A percentile compares a stretch with the other conserved stretches of the same genome.
These are phyloP conservation scores for Hypomyces rosellus DNA, from an alignment of 2,329 filamentous ascomycete species.

Conservation along the genomic window DNA sequence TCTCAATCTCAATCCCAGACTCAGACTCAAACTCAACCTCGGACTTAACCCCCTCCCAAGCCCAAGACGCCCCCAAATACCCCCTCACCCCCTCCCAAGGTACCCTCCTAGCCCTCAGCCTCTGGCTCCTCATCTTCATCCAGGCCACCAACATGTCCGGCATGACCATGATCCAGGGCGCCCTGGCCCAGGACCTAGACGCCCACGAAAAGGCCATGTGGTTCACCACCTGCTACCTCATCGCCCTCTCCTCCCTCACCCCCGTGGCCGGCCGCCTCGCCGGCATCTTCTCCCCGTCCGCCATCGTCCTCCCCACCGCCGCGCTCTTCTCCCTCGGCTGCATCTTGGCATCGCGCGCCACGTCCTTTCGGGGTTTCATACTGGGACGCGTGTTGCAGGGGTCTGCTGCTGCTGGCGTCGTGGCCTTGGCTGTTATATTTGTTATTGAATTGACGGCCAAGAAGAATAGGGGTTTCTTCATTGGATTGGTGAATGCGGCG, in stretches of 20 bases:
- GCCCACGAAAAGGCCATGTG: conserved; percentile 68
- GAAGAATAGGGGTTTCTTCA: conserved; percentile 62
- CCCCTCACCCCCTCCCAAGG: neutral
- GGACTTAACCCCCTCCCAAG: no score
- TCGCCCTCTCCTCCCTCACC: conserved; percentile 54
- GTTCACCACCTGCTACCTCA: conserved; percentile 74
- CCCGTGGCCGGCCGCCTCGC: conserved; percentile 67
- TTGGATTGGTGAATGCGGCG: conserved; percentile 67
- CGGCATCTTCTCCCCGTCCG: conserved; percentile 61
- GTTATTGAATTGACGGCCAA: conserved; percentile 67
- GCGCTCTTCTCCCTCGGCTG: conserved; percentile 53
- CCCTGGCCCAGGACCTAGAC: conserved; percentile 67
- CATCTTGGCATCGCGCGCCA: conserved; percentile 49
- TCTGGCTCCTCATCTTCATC: conserved; percentile 24
- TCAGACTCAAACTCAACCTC: neutral
- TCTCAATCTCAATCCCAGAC: neutral
- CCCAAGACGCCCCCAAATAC: neutral
- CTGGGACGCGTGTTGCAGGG: conserved; percentile 61
- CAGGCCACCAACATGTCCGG: conserved; percentile 68
- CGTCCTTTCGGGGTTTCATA: conserved; percentile 56
- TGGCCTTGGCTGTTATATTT: conserved; percentile 68
- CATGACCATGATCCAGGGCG: conserved; percentile 73
- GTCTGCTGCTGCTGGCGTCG: conserved; percentile 65
- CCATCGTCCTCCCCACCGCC: conserved; percentile 57
- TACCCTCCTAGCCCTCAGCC: conserved; percentile 5